A percentile compares a stretch with the other conserved stretches of the same genome.
phyloP scores from a whole-genome alignment of 192 early-diverging fungal species.

The Entomortierella beljakovae region DNA sequence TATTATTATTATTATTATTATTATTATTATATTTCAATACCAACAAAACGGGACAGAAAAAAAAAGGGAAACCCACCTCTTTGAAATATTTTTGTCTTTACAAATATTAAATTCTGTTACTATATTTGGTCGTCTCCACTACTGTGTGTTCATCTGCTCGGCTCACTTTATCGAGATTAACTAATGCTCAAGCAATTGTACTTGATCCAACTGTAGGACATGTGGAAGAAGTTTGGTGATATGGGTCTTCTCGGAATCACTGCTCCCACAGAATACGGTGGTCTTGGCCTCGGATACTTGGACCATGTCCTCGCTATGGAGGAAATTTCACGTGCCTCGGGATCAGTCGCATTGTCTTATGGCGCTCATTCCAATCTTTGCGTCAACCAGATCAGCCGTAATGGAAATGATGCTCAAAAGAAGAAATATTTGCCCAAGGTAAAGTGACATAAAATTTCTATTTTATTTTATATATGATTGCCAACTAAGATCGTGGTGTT shows the following conservation, averaged over 20 bases:
- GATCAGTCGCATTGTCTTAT: conserved; percentile 91
- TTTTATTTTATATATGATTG: too few relatives aligned
- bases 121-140: too few relatives aligned
- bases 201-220: conserved; percentile 65
- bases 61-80: too few relatives aligned
- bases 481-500: too few relatives aligned
- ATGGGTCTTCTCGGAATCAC: conserved; percentile 97
- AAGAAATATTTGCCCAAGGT: conserved; percentile 89
- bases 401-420: conserved; percentile 90
- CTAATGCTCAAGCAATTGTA: background rate
- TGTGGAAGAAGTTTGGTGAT: conserved; percentile 97
- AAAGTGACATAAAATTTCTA: conserved; percentile 4
- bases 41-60: too few relatives aligned
- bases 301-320: conserved; percentile 95
- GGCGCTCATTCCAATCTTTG: conserved; percentile 98
- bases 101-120: too few relatives aligned
- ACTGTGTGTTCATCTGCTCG: too few relatives aligned
- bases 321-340: conserved; percentile 90
- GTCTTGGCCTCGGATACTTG: conserved; percentile 89
- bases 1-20: too few relatives aligned
- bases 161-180: too few relatives aligned
- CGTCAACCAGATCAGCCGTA: conserved; percentile 95
- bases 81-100: too few relatives aligned
- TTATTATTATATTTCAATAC: too few relatives aligned
- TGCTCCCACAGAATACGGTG: conserved; percentile 88